phyloP scores from a whole-genome alignment of 768 basidiomycete species.

The Harrya chromipes region DNA sequence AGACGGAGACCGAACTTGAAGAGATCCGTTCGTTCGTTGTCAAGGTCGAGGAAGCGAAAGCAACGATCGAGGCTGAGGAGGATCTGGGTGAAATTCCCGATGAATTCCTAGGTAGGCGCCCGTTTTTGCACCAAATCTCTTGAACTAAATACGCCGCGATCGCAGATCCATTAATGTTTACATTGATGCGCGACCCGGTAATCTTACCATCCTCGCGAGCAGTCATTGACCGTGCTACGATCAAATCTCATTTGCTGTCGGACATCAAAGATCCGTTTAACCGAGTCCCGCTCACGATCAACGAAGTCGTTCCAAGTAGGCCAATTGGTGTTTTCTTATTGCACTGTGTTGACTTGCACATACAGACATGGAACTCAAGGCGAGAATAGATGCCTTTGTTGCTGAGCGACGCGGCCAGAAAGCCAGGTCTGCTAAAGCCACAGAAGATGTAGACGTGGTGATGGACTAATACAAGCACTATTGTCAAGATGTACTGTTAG shows the following conservation, averaged over 20 bases:
- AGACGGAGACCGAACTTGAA: conserved; percentile 74
- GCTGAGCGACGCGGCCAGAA: conserved; percentile 49
- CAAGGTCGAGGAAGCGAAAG: conserved; percentile 82
- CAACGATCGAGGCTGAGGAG: conserved; percentile 82
- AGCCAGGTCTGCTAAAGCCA: conserved; percentile 14
- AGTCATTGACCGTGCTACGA: conserved; percentile 84
- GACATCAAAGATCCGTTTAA: conserved; percentile 96
- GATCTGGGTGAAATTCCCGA: conserved; percentile 93
- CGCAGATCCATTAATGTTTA: conserved; percentile 84
- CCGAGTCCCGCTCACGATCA: conserved; percentile 73
- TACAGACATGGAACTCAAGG: conserved; percentile 67
- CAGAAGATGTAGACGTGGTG: conserved; percentile 31
- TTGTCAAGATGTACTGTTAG: conserved; percentile 8
- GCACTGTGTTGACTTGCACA: conserved; percentile 6
- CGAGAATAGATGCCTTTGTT: conserved; percentile 69
- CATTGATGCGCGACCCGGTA: conserved; percentile 95
- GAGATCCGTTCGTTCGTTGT: conserved; percentile 65
- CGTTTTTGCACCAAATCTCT: background rate
- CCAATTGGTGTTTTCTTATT: conserved; percentile 3
- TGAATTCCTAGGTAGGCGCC: conserved; percentile 79
- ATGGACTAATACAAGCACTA: conserved; percentile 16
- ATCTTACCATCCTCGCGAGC: conserved; percentile 77
- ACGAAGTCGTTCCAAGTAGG: conserved; percentile 76
- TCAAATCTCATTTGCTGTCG: conserved; percentile 91
- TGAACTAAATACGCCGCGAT: background rate